Conservation (phyloP, 345 rosid genomes). For the Euphorbia pulcherrima region DNA sequence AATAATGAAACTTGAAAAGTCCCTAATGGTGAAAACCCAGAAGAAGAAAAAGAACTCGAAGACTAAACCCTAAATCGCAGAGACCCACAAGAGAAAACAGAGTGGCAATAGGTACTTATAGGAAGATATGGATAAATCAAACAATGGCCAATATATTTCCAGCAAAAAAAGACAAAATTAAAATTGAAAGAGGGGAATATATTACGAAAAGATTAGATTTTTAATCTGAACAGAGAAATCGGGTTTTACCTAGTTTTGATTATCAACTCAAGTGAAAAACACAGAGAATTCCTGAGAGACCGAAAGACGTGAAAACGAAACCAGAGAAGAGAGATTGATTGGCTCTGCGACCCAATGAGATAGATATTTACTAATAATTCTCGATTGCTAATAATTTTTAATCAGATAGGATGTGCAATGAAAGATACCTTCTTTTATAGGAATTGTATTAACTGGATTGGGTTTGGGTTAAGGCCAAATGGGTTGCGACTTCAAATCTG, state of each 20-base stretch:
- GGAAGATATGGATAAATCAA: constrained; percentile 39
- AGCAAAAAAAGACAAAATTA: constrained; percentile 10
- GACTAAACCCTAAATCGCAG: constrained; percentile 11
- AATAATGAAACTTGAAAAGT: not conserved
- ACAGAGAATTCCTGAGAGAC: constrained; percentile 20
- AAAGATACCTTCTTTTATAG: not conserved
- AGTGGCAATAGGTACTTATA: constrained; percentile 16
- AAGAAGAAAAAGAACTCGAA: constrained; percentile 15
- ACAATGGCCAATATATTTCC: constrained; percentile 38
- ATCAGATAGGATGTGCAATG: not conserved
- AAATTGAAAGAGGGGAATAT: not conserved
- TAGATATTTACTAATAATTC: not conserved
- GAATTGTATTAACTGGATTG: not conserved
- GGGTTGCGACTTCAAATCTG: not conserved
- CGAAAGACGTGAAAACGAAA: not conserved
- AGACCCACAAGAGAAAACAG: constrained; percentile 8
- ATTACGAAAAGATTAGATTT: not conserved
- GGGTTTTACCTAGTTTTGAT: constrained; percentile 27
- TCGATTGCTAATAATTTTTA: not conserved
- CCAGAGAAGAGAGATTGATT: not conserved
- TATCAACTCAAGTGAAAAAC: constrained; percentile 26
- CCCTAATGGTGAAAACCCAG: constrained; percentile 28
- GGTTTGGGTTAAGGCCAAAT: no score
- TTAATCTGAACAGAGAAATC: not conserved
- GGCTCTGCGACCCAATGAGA: not conserved